Conservation (phyloP, 2,329 filamentous ascomycete species). For the Teratosphaeria gauchensis region DNA sequence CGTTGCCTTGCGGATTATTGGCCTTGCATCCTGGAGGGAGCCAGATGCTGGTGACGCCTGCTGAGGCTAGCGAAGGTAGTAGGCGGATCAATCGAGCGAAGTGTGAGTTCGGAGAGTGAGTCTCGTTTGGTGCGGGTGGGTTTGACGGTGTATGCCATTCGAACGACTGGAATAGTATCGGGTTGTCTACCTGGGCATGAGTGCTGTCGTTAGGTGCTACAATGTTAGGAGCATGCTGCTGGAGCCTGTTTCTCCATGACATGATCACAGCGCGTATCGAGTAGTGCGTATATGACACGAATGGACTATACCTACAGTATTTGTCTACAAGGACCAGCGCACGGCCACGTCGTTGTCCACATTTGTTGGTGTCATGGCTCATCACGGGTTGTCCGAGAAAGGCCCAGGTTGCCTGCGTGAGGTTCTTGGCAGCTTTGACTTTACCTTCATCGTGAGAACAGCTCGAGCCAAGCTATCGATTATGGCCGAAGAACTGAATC, state of each 20-base stretch:
- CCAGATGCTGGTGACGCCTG: conserved; percentile 56
- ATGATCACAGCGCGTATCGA: not conserved
- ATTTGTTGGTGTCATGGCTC: not conserved
- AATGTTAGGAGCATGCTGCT: not conserved
- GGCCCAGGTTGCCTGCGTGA: not conserved
- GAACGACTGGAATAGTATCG: conserved; percentile 57
- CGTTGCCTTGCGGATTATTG: conserved; percentile 48
- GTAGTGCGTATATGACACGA: not conserved
- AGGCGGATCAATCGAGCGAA: conserved; percentile 19
- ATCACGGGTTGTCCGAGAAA: not conserved
- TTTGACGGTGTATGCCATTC: conserved; percentile 58
- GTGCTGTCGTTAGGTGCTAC: not conserved
- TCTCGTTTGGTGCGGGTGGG: conserved; percentile 18
- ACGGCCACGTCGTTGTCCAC: not conserved
- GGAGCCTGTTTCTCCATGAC: not conserved
- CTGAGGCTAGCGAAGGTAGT: conserved; percentile 25
- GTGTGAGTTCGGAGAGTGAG: conserved; percentile 37
- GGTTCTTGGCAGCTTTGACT: not conserved
- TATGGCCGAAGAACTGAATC: not conserved
- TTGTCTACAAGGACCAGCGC: not conserved
- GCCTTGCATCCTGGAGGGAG: conserved; percentile 64
- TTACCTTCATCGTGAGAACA: too few species aligned
- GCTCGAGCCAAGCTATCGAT: not conserved
- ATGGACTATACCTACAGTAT: not conserved
- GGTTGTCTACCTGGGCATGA: conserved; percentile 13